Conservation (phyloP, 805 yeast genomes). For the Brettanomyces naardenensis region DNA sequence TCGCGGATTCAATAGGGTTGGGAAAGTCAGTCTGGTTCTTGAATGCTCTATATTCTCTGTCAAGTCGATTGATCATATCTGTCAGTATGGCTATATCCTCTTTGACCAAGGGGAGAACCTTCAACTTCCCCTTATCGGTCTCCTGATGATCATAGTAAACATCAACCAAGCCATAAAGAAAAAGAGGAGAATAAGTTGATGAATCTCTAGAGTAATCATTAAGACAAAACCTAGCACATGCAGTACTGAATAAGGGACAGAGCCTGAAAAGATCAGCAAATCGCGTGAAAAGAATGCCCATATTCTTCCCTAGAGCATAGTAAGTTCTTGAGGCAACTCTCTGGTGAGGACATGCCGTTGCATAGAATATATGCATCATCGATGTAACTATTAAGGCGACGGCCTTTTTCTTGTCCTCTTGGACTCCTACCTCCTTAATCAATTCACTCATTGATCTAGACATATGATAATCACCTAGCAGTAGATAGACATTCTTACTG, state of each 20-base stretch:
- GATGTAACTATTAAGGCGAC: constrained; percentile 6
- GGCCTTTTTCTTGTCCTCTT: constrained; percentile 6
- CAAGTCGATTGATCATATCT: constrained; percentile 1
- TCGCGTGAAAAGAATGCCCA: not conserved
- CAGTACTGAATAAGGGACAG: not conserved
- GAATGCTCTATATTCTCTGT: constrained; percentile 4
- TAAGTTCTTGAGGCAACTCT: constrained; percentile 10
- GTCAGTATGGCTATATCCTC: not conserved
- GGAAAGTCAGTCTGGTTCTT: constrained; percentile 1
- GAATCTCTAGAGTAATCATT: constrained; percentile 2
- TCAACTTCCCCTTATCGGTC: not conserved
- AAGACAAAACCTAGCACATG: not conserved
- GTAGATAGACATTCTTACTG: constrained; percentile 9
- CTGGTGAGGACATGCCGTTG: constrained; percentile 11
- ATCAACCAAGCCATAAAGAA: constrained; percentile 8
- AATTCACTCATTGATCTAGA: constrained; percentile 11
- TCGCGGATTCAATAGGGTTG: not conserved
- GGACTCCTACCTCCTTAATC: constrained; percentile 5
- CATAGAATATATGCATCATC: constrained; percentile 9
- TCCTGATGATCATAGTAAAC: not conserved
- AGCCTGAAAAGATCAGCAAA: not conserved
- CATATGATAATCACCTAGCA: constrained; percentile 14
- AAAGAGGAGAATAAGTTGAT: constrained; percentile 11
- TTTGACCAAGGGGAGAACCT: not conserved
- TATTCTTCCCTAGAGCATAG: constrained; percentile 8